Evolutionary conservation across 1,284 basidiomycete species (phyloP).

Genomic region (Cystobasidium slooffiae): DNA sequence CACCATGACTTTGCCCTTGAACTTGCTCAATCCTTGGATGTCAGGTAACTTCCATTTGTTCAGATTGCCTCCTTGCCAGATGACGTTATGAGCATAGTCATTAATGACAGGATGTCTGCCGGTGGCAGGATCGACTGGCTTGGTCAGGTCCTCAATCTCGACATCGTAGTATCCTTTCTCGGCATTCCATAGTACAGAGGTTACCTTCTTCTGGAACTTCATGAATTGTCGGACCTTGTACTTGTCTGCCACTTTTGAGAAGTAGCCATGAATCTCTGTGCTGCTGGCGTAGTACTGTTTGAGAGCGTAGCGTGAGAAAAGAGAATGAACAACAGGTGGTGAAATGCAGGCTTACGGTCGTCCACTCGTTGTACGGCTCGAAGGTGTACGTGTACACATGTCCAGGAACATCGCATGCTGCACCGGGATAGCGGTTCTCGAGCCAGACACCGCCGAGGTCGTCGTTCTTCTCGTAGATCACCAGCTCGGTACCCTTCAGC

Average conservation of each 20-base stretch:
- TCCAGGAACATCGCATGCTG: slow-evolving; percentile 40
- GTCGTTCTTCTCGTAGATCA: slow-evolving; percentile 67
- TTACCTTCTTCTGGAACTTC: slow-evolving; percentile 63
- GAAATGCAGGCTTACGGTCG: slow-evolving; percentile 6
- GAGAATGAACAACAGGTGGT: background rate
- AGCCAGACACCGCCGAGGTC: slow-evolving; percentile 68
- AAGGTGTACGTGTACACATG: slow-evolving; percentile 31
- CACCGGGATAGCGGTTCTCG: slow-evolving; percentile 31
- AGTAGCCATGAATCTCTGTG: slow-evolving; percentile 64
- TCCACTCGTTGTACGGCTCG: slow-evolving; percentile 32
- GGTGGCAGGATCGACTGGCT: slow-evolving; percentile 54
- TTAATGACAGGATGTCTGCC: slow-evolving; percentile 53
- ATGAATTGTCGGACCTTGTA: slow-evolving; percentile 62
- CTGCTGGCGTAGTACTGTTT: slow-evolving; percentile 64
- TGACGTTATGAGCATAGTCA: slow-evolving; percentile 41
- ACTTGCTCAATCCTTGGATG: slow-evolving; percentile 60
- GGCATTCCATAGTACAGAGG: slow-evolving; percentile 63
- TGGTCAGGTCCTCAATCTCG: slow-evolving; percentile 50
- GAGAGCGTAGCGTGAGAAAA: slow-evolving; percentile 47
- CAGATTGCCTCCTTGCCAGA: slow-evolving; percentile 40
- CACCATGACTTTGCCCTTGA: slow-evolving; percentile 62
- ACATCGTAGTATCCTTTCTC: slow-evolving; percentile 64
- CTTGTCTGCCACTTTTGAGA: slow-evolving; percentile 65
- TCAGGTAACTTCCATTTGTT: slow-evolving; percentile 55
- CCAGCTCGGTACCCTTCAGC: slow-evolving; percentile 64